Percentiles rank a stretch among this genome's conserved stretches.
phyloP scores from a whole-genome alignment of 2,329 filamentous ascomycete genomes.

The Ophiostoma tasmaniense region DNA sequence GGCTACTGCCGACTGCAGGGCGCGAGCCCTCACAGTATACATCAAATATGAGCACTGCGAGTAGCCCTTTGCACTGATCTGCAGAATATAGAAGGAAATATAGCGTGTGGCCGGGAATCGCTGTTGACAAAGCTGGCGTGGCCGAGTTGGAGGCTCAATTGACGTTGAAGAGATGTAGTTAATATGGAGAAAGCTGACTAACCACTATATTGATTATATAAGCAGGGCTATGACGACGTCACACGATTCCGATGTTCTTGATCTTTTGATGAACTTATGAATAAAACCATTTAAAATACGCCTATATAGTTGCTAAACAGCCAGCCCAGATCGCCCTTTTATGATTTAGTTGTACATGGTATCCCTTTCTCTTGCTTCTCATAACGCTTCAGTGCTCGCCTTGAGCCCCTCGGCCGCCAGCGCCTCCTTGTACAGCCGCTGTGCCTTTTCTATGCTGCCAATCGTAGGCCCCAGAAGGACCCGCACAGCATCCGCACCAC shows the following conservation, averaged over 20 bases:
- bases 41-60: constrained; percentile 21
- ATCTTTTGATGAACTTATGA: too few relatives aligned
- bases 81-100: neutral
- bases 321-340: neutral
- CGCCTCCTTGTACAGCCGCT: constrained; percentile 26
- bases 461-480: constrained; percentile 68
- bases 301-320: neutral
- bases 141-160: neutral
- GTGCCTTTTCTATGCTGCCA: constrained; percentile 60
- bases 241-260: neutral
- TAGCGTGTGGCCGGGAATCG: neutral
- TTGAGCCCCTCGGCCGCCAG: constrained; percentile 22
- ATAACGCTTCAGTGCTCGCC: constrained; percentile 18
- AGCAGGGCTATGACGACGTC: neutral
- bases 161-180: constrained; percentile 1
- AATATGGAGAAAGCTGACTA: neutral
- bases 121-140: neutral
- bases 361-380: neutral
- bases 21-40: constrained; percentile 24
- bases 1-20: constrained; percentile 21
- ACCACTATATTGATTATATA: neutral
- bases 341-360: neutral
- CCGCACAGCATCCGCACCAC: constrained; percentile 67
- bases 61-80: constrained; percentile 11
- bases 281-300: neutral